Evolutionary conservation across 129 eudicot species (phyloP), one percentile per base, ranked within the genome.

Genomic region (Lonicera japonica): DNA sequence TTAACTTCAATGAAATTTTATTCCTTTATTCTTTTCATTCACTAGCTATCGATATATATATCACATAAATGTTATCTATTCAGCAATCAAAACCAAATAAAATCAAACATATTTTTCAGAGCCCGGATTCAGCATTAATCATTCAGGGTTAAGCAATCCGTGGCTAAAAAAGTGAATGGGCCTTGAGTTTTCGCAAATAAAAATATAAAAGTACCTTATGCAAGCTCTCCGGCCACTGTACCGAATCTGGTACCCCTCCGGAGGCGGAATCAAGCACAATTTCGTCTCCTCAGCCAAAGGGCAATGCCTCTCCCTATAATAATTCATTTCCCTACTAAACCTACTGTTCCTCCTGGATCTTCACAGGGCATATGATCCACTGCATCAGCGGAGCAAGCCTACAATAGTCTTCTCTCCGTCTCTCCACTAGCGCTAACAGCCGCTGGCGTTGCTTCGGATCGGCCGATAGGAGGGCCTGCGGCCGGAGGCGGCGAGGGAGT

Each of bases 331-430:
- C 65, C 98, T 73, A 46, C 98, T 92, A 1, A 92, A 73, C 80
- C 75, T 84, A 69, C 96, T 85, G 46, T 86, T 92, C 57, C 95
- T 19, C 83, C 76, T 19, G 98, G 98, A 85, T 92, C 96, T 60
- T 92, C 98, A 58, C 98, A 92, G 0, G 98, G 98, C 98, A 92
- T 92, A 58, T 92, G 86, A 72, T 92, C 98, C 58, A 87, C 96
- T 63, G 67, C 68, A 11, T 90, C 97, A 0, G 85, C 82, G 10
- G 83, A 61, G 51, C 97, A 90, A 5, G 77, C 83, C 96, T 17
- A 81, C 75, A 15, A 36, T 61, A 15, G 75, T 71, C 61, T 77
- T 68, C 20, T 75, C 72, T 0, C 83, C 90, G 9, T n/a, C 63
- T 60, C 53, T 84, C 91, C 47, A 87, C 75, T 5, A 74, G 65